Evolutionary conservation across 306 rosid species (phyloP).

Genomic region (Coriaria nepalensis): DNA sequence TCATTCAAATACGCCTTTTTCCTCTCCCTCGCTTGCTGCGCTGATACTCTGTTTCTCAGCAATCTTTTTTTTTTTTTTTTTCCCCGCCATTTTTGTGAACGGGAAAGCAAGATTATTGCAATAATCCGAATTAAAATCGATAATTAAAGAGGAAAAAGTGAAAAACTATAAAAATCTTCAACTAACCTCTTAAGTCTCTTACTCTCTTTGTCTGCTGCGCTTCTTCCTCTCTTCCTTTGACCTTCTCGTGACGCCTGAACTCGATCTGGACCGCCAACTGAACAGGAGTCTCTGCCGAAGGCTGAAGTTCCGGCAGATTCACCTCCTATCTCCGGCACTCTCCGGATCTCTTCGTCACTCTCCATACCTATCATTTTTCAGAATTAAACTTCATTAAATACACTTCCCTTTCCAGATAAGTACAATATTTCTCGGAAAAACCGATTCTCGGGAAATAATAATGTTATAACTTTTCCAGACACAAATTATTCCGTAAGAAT

Average conservation of each 20-base stretch:
- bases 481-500: too few relatives aligned
- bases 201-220: constrained; percentile 89
- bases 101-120: too few relatives aligned
- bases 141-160: not conserved
- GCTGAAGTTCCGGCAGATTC: constrained; percentile 81
- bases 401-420: too few relatives aligned
- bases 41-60: constrained; percentile 75
- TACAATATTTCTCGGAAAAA: too few relatives aligned
- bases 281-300: constrained; percentile 43
- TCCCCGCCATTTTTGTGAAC: too few relatives aligned
- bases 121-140: not conserved
- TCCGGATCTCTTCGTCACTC: constrained; percentile 93
- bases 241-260: constrained; percentile 52
- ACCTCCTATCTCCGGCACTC: constrained; percentile 90
- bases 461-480: too few relatives aligned
- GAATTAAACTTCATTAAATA: not conserved
- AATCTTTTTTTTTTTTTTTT: constrained; percentile 21
- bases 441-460: too few relatives aligned
- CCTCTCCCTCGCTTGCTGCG: constrained; percentile 82
- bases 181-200: constrained; percentile 76
- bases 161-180: not conserved
- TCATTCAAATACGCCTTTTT: constrained; percentile 67
- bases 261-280: constrained; percentile 51
- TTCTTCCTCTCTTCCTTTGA: constrained; percentile 82
- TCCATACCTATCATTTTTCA: constrained; percentile 39